phyloP scores from a whole-genome alignment of 306 rosid species.

The Hylodesmum podocarpum region DNA sequence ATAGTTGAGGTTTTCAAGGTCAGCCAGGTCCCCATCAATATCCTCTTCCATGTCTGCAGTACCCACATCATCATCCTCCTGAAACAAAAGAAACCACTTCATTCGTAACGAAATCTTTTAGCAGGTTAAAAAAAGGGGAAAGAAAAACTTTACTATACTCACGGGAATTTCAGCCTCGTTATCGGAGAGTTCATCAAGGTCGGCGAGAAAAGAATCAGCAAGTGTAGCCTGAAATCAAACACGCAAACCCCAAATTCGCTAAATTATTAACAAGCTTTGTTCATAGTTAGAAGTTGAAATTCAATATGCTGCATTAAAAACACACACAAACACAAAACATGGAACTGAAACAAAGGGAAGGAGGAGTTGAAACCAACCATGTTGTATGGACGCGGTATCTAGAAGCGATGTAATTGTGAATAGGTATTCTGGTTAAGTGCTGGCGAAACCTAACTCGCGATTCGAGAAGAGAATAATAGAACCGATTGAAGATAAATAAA shows the following conservation, averaged over 20 bases:
- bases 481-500: no score
- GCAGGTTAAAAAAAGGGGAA: background rate
- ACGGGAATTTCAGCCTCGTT: constrained; percentile 75
- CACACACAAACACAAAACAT: background rate
- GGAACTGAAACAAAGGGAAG: background rate
- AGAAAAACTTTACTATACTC: constrained; percentile 23
- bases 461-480: background rate
- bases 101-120: background rate
- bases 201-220: constrained; percentile 96
- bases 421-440: background rate
- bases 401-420: background rate
- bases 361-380: background rate
- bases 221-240: constrained; percentile 74
- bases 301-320: background rate
- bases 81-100: background rate
- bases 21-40: constrained; percentile 87
- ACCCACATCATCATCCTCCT: constrained; percentile 69
- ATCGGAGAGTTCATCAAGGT: constrained; percentile 94
- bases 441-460: no score
- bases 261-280: background rate
- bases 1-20: constrained; percentile 79
- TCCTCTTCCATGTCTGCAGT: constrained; percentile 85
- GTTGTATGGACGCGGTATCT: background rate
- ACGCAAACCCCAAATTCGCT: background rate
- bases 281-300: background rate